Evolutionary conservation across 257 asterid genomes (phyloP).

Genomic region (Gynochthodes officinalis): DNA sequence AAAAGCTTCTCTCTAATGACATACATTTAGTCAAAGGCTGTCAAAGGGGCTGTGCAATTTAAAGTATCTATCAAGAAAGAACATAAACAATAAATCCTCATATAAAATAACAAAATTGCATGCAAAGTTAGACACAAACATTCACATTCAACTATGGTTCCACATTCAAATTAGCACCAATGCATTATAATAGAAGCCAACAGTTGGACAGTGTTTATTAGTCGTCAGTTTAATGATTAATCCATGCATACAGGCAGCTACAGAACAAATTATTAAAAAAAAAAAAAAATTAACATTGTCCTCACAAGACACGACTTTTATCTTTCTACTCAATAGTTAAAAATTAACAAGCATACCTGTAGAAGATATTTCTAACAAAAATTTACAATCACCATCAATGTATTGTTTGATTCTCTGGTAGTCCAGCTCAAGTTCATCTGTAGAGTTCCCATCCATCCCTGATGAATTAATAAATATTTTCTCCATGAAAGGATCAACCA

Average conservation of each 20-base stretch:
- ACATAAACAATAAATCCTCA: not conserved
- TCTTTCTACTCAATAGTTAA: not conserved
- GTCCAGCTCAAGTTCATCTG: conserved; percentile 80
- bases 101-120: too few relatives aligned
- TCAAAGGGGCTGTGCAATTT: not conserved
- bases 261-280: not conserved
- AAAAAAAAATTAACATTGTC: not conserved
- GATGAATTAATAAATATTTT: conserved; percentile 46
- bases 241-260: not conserved
- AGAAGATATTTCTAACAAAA: conserved; percentile 80
- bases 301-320: not conserved
- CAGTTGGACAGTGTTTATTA: not conserved
- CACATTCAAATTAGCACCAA: not conserved
- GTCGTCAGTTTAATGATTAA: not conserved
- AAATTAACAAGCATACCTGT: conserved; percentile 44
- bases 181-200: not conserved
- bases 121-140: too few relatives aligned
- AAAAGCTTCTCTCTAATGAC: not conserved
- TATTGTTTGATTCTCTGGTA: conserved; percentile 60
- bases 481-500: conserved; percentile 70
- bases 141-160: not conserved
- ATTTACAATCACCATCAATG: conserved; percentile 73
- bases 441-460: conserved; percentile 46
- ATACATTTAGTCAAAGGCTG: not conserved
- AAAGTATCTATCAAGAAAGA: not conserved